A percentile compares a stretch with the other conserved stretches of the same genome.
Evolutionary conservation across 352 stramenopile species (phyloP).

Genomic region (Pythium myriotylum): DNA sequence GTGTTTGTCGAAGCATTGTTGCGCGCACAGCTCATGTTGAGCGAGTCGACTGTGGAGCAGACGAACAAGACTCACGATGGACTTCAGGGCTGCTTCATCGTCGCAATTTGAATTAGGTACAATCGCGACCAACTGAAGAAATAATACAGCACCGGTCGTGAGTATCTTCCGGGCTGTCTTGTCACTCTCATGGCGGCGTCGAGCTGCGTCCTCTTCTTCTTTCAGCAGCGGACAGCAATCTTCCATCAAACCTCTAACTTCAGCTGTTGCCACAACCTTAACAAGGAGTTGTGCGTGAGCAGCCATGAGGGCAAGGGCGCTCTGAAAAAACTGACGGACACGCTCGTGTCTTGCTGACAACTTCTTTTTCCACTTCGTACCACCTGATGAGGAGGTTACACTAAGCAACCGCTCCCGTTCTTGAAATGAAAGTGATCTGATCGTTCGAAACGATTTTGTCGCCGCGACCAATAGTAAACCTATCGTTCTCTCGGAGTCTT

Average conservation of each 20-base stretch:
- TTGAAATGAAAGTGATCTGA: constrained; percentile 13
- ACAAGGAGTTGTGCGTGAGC: constrained; percentile 4
- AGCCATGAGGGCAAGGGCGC: constrained; percentile 29
- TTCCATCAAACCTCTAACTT: constrained; percentile 14
- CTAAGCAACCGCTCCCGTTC: constrained; percentile 14
- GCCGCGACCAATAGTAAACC: constrained; percentile 3
- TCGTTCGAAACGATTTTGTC: constrained; percentile 10
- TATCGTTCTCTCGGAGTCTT: neutral
- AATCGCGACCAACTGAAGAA: constrained; percentile 43
- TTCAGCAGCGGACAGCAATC: constrained; percentile 62
- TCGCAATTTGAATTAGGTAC: neutral
- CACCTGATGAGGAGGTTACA: neutral
- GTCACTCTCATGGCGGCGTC: constrained; percentile 39
- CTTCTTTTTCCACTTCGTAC: constrained; percentile 38
- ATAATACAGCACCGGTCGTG: constrained; percentile 53
- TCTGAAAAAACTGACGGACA: constrained; percentile 43
- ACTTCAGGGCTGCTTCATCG: constrained; percentile 1
- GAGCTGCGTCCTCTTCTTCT: constrained; percentile 56
- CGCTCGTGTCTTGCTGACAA: constrained; percentile 50
- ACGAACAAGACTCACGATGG: constrained; percentile 14
- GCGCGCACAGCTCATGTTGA: constrained; percentile 22
- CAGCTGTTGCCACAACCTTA: neutral
- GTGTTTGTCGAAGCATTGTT: constrained; percentile 10
- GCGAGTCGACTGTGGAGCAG: constrained; percentile 26
- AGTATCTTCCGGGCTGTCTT: constrained; percentile 51